Conservation (phyloP, 2,329 filamentous ascomycete species). For the Magnaporthiopsis poae region DNA sequence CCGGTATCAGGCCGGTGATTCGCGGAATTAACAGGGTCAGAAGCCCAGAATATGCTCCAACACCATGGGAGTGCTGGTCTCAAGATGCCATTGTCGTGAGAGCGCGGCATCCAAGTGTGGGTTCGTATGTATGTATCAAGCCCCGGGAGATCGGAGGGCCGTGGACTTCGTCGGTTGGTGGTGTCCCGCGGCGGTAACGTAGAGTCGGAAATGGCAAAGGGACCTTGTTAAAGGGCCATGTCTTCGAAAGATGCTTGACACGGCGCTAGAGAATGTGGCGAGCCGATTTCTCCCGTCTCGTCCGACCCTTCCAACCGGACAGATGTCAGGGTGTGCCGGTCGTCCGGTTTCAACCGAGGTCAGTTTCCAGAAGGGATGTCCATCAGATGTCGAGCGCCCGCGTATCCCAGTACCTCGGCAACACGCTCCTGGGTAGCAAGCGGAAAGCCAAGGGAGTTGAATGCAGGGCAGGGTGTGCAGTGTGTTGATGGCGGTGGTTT, state of each 20-base stretch:
- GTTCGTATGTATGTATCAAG: neutral
- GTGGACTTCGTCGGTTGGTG: neutral
- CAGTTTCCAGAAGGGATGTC: neutral
- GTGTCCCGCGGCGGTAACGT: neutral
- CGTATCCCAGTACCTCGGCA: neutral
- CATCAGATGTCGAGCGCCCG: neutral
- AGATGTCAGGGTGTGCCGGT: neutral
- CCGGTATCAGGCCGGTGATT: neutral
- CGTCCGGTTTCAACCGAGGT: neutral
- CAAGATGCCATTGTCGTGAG: neutral
- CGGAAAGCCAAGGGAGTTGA: neutral
- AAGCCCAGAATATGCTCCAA: neutral
- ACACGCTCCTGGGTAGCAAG: neutral
- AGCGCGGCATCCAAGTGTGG: neutral
- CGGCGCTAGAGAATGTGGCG: neutral
- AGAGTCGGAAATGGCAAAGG: neutral
- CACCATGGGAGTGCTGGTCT: neutral
- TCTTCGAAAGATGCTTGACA: neutral
- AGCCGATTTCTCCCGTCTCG: neutral
- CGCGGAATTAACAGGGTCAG: neutral
- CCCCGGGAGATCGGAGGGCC: neutral
- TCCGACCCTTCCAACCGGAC: neutral
- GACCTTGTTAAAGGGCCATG: neutral
- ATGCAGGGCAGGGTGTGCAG: neutral
- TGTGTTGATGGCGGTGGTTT: neutral